Conservation (phyloP, 192 early-diverging fungal species). For the Rhizoclosmatium sp. region DNA sequence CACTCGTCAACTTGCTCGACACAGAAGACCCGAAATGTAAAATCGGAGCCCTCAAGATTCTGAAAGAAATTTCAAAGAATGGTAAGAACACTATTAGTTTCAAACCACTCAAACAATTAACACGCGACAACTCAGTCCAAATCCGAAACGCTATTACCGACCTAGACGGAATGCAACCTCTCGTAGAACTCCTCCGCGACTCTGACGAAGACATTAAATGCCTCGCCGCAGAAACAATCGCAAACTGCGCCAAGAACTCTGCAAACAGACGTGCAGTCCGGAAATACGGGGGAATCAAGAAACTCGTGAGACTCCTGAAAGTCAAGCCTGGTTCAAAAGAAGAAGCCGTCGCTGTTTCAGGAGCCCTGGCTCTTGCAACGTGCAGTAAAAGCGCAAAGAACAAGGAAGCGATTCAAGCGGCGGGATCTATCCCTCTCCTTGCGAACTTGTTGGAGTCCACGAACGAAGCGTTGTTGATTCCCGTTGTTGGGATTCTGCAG, state of each 20-base stretch:
- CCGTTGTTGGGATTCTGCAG: slow-evolving; percentile 70
- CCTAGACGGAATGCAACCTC: slow-evolving; percentile 67
- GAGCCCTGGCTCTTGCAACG: slow-evolving; percentile 65
- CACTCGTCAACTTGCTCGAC: slow-evolving; percentile 68
- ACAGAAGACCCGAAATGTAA: slow-evolving; percentile 72
- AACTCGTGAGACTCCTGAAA: slow-evolving; percentile 65
- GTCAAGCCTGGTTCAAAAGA: slow-evolving; percentile 47
- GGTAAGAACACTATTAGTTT: slow-evolving; percentile 40
- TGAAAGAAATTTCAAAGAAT: slow-evolving; percentile 67
- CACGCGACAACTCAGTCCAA: slow-evolving; percentile 39
- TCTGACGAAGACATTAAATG: slow-evolving; percentile 65
- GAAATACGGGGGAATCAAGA: slow-evolving; percentile 66
- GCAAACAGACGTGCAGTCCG: slow-evolving; percentile 62
- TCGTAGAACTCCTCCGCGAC: slow-evolving; percentile 66
- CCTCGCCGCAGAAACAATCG: slow-evolving; percentile 71
- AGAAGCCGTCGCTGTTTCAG: slow-evolving; percentile 66
- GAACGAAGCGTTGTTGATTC: slow-evolving; percentile 67
- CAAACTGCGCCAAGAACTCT: slow-evolving; percentile 70
- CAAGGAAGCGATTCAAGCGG: slow-evolving; percentile 69
- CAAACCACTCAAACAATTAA: too few relatives aligned
- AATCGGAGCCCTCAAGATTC: slow-evolving; percentile 67
- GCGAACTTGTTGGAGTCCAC: slow-evolving; percentile 63
- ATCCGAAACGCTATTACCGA: slow-evolving; percentile 67
- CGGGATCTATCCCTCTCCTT: slow-evolving; percentile 65
- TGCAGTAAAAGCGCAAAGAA: slow-evolving; percentile 69